A percentile compares a stretch with the other conserved stretches of the same genome.
phyloP scores from a whole-genome alignment of 106 monocot species.

The Vanilla planifolia region DNA sequence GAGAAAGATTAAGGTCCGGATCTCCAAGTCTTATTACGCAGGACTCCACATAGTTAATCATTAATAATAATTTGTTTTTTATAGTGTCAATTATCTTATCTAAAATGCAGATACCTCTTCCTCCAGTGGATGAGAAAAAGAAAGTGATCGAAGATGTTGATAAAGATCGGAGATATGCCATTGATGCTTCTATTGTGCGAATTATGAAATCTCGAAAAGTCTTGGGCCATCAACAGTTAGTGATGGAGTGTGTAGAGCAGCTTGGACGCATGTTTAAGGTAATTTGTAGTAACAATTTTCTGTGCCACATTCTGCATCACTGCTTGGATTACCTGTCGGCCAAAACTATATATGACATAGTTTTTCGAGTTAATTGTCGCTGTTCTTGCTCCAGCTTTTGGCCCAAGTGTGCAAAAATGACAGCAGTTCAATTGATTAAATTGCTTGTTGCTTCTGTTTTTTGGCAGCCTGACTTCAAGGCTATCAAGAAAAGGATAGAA shows the following conservation, averaged over 20 bases:
- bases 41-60: background rate
- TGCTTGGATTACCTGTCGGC: too few relatives aligned
- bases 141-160: slow-evolving; percentile 79
- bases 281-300: slow-evolving; percentile 12
- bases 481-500: slow-evolving; percentile 53
- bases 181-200: slow-evolving; percentile 87
- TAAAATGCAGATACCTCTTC: slow-evolving; percentile 49
- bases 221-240: slow-evolving; percentile 67
- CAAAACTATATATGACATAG: too few relatives aligned
- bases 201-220: slow-evolving; percentile 93
- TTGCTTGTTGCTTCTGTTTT: background rate
- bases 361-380: too few relatives aligned
- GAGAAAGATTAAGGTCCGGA: slow-evolving; percentile 89
- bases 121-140: slow-evolving; percentile 77
- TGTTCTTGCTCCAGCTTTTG: too few relatives aligned
- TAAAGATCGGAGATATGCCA: slow-evolving; percentile 73
- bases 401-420: too few relatives aligned
- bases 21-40: too few relatives aligned
- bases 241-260: slow-evolving; percentile 76
- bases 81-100: slow-evolving; percentile 3
- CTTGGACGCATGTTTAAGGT: slow-evolving; percentile 80
- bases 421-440: background rate
- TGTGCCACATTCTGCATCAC: background rate
- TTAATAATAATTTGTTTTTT: background rate
- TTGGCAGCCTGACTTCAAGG: slow-evolving; percentile 51